phyloP scores from a whole-genome alignment of 2,329 filamentous ascomycete genomes.

The Didymellaceae sp. region DNA sequence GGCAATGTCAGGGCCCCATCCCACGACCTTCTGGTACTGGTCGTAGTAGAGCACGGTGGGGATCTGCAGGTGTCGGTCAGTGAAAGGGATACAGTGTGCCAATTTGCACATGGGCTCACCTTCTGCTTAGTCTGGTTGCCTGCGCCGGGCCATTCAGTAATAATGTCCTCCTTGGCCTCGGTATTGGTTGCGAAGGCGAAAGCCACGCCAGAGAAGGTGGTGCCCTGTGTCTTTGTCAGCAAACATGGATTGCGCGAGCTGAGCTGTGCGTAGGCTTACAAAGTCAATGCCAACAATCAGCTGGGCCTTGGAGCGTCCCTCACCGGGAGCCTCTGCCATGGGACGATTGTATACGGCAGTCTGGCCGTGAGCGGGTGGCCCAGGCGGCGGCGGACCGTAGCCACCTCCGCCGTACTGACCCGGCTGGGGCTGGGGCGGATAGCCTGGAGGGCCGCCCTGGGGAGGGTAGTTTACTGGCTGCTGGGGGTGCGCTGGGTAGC shows the following conservation, averaged over 20 bases:
- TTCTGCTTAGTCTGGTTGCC: conserved; percentile 99
- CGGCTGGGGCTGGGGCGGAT: conserved; percentile 34
- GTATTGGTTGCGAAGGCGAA: conserved; percentile 95
- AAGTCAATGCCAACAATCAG: conserved; percentile 99
- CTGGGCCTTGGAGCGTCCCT: conserved; percentile 90
- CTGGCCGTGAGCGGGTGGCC: conserved; percentile 42
- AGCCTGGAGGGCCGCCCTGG: conserved; percentile 48
- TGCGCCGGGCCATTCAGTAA: conserved; percentile 97
- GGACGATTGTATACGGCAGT: conserved; percentile 42
- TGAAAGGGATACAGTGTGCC: not conserved
- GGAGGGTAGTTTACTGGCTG: conserved; percentile 48
- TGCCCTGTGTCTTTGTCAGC: conserved; percentile 66
- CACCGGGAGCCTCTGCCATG: conserved; percentile 78
- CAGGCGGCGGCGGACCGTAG: conserved; percentile 35
- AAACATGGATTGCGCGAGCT: conserved; percentile 40
- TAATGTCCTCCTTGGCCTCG: conserved; percentile 97
- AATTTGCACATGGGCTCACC: conserved; percentile 58
- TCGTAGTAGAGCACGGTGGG: conserved; percentile 99
- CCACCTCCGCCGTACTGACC: conserved; percentile 35
- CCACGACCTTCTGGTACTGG: conserved; percentile 99
- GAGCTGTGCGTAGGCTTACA: conserved; percentile 57
- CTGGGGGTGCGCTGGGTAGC: conserved; percentile 52
- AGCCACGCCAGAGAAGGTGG: conserved; percentile 95
- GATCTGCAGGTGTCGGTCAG: conserved; percentile 66
- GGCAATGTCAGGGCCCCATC: conserved; percentile 97